Percentiles rank a stretch among this genome's conserved stretches.
phyloP scores from a whole-genome alignment of 2,329 filamentous ascomycete species.

The Tetracladium maxilliforme region DNA sequence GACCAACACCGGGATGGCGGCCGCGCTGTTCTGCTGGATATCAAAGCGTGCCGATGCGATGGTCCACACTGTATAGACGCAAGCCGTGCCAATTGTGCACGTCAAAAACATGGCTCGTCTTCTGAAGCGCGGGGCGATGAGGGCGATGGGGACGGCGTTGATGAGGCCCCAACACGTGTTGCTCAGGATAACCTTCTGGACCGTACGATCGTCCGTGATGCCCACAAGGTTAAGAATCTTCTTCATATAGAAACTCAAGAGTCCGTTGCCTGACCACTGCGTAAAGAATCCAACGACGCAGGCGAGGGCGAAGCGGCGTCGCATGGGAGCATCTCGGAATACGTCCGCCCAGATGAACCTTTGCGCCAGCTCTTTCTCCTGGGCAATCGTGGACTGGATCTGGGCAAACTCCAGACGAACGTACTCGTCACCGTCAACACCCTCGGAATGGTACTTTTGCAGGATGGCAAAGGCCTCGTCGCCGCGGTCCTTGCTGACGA shows the following conservation, averaged over 20 bases:
- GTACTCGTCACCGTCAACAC: constrained; percentile 29
- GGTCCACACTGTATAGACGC: constrained; percentile 39
- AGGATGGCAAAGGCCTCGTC: constrained; percentile 42
- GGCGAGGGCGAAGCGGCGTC: constrained; percentile 30
- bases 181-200: too few species aligned
- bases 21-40: constrained; percentile 1
- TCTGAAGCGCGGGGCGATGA: constrained; percentile 25
- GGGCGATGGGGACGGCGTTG: constrained; percentile 14
- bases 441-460: constrained; percentile 34
- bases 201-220: too few species aligned
- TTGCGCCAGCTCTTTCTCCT: constrained; percentile 37
- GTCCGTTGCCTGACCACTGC: constrained; percentile 33
- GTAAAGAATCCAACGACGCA: constrained; percentile 35
- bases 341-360: constrained; percentile 37
- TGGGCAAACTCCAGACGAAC: constrained; percentile 45
- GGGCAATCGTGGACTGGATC: constrained; percentile 38
- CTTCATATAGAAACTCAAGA: constrained; percentile 31
- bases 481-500: constrained; percentile 39
- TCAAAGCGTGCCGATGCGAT: constrained; percentile 12
- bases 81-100: constrained; percentile 31
- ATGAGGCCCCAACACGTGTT: constrained; percentile 13
- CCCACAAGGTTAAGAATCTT: constrained; percentile 29
- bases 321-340: constrained; percentile 31
- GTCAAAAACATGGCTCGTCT: constrained; percentile 35
- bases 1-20: constrained; percentile 1